phyloP scores from a whole-genome alignment of 352 stramenopile species.

The Detonula confervacea region DNA sequence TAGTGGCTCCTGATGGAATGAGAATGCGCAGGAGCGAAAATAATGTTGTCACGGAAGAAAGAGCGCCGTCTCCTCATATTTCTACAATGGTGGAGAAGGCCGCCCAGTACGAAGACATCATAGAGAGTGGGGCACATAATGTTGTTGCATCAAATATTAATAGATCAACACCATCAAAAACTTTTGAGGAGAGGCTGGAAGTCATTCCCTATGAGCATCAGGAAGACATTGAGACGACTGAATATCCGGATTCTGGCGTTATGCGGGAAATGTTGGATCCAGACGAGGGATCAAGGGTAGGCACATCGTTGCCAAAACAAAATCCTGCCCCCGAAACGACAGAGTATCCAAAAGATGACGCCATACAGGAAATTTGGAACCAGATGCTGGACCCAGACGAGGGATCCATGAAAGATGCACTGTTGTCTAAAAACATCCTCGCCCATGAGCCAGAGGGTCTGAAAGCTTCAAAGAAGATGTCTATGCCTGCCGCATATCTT shows the following conservation, averaged over 20 bases:
- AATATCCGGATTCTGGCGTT: constrained; percentile 22
- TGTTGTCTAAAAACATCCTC: constrained; percentile 4
- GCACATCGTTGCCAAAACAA: too few species aligned
- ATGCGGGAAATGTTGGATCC: constrained; percentile 24
- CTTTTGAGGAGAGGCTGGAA: constrained; percentile 4
- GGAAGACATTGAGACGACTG: constrained; percentile 24
- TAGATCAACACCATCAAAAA: not conserved
- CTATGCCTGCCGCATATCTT: constrained; percentile 9
- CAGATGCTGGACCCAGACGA: too few species aligned
- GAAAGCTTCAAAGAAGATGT: constrained; percentile 31
- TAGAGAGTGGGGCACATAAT: too few species aligned
- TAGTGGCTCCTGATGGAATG: constrained; percentile 29
- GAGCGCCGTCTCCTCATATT: too few species aligned
- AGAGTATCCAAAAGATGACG: too few species aligned
- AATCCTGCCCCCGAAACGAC: too few species aligned
- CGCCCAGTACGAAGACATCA: too few species aligned
- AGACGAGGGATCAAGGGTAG: constrained; percentile 28
- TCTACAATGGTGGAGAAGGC: too few species aligned
- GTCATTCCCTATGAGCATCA: not conserved
- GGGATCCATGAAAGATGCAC: too few species aligned
- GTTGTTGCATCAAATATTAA: constrained; percentile 7
- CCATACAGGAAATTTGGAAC: too few species aligned
- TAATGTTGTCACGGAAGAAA: constrained; percentile 1
- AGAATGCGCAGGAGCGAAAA: too few species aligned
- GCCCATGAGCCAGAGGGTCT: constrained; percentile 33